A percentile compares a stretch with the other conserved stretches of the same genome.
These are phyloP conservation scores for Nakazawaea pomicola DNA, from an alignment of 805 yeast species.

Conservation along the genomic window DNA sequence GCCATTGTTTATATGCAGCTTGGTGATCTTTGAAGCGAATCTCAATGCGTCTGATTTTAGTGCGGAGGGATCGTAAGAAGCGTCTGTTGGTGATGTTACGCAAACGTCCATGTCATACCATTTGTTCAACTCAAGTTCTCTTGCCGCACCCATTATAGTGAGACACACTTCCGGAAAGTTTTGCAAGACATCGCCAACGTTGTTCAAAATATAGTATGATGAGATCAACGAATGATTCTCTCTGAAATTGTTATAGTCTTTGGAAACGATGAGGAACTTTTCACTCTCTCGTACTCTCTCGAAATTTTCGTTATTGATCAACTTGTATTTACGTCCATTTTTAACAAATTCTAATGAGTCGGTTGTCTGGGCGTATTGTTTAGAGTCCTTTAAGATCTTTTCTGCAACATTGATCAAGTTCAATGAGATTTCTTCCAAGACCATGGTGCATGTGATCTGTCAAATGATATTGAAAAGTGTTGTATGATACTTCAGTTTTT, in stretches of 20 bases:
- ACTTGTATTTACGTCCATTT: slow-evolving; percentile 44
- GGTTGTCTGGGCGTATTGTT: slow-evolving; percentile 21
- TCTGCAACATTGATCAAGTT: slow-evolving; percentile 25
- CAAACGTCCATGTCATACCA: slow-evolving; percentile 47
- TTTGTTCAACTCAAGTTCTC: slow-evolving; percentile 39
- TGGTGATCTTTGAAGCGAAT: slow-evolving; percentile 16
- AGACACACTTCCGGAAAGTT: slow-evolving; percentile 37
- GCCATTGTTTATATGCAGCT: slow-evolving; percentile 36
- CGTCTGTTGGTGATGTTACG: slow-evolving; percentile 30
- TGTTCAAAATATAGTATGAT: slow-evolving; percentile 36
- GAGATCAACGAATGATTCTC: slow-evolving; percentile 34
- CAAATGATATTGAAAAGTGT: too few species aligned
- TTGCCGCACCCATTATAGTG: slow-evolving; percentile 43
- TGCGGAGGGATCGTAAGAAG: slow-evolving; percentile 27
- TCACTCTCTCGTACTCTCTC: slow-evolving; percentile 44
- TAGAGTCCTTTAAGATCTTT: slow-evolving; percentile 18
- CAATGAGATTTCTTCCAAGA: slow-evolving; percentile 22
- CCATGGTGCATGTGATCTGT: slow-evolving; percentile 13
- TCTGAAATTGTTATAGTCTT: slow-evolving; percentile 18
- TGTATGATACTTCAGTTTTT: background rate
- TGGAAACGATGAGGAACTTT: slow-evolving; percentile 40
- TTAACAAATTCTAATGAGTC: slow-evolving; percentile 28
- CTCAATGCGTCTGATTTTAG: slow-evolving; percentile 29
- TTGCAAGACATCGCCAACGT: slow-evolving; percentile 26
- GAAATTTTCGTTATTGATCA: slow-evolving; percentile 39